A percentile compares a stretch with the other conserved stretches of the same genome.
Evolutionary conservation across 2,329 filamentous ascomycete genomes (phyloP).

Genomic region (Zymoseptoria tritici): DNA sequence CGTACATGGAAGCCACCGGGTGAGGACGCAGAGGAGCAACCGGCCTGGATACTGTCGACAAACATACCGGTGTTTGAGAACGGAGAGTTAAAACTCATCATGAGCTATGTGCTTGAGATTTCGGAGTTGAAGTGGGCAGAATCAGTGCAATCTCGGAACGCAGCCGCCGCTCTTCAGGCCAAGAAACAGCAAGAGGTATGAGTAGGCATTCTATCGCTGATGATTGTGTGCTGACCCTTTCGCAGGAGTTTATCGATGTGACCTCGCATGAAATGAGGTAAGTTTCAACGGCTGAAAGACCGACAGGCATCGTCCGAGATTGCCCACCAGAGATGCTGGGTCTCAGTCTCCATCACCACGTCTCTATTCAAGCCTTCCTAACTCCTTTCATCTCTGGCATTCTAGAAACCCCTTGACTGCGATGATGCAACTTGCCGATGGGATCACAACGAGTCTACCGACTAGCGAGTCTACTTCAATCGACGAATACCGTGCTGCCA

Average conservation of each 20-base stretch:
- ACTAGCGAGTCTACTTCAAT: background rate
- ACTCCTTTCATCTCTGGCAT: background rate
- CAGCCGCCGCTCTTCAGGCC: slow-evolving; percentile 11
- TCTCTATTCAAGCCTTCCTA: too few species aligned
- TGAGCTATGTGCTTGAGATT: slow-evolving; percentile 23
- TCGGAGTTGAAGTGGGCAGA: slow-evolving; percentile 27
- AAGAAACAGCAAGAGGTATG: slow-evolving; percentile 23
- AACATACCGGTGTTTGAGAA: slow-evolving; percentile 14
- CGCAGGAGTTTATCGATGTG: slow-evolving; percentile 6
- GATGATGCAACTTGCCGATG: slow-evolving; percentile 38
- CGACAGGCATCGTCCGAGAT: background rate
- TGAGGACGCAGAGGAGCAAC: slow-evolving; percentile 2
- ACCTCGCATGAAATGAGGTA: slow-evolving; percentile 8
- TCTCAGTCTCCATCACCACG: too few species aligned
- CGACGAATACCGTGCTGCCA: slow-evolving; percentile 1
- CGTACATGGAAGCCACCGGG: slow-evolving; percentile 11
- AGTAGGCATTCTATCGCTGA: slow-evolving; percentile 8
- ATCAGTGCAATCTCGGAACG: slow-evolving; percentile 14
- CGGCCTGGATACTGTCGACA: slow-evolving; percentile 14
- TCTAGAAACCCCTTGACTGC: slow-evolving; percentile 36
- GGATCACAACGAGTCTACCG: slow-evolving; percentile 23
- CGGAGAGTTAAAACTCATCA: slow-evolving; percentile 14
- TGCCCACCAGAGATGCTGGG: too few species aligned
- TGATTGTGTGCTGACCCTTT: background rate
- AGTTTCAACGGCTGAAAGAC: background rate